A percentile compares a stretch with the other conserved stretches of the same genome.
Evolutionary conservation across 1,139 yeast genomes (phyloP).

Genomic region (Geotrichum reessii): DNA sequence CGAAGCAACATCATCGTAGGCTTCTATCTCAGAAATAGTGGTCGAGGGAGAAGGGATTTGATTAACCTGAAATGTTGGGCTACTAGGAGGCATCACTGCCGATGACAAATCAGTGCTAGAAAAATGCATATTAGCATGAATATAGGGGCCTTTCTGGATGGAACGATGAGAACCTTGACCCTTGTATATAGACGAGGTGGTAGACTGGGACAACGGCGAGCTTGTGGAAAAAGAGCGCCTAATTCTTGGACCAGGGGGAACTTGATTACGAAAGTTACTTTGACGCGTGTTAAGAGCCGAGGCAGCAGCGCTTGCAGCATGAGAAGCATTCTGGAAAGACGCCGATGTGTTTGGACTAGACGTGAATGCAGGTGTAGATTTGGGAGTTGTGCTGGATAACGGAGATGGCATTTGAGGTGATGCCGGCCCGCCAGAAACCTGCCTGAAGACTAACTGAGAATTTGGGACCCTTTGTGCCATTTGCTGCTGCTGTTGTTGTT

Average conservation of each 20-base stretch:
- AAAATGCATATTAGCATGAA: constrained; percentile 8
- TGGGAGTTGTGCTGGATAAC: constrained; percentile 18
- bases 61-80: constrained; percentile 8
- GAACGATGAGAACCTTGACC: neutral
- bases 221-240: constrained; percentile 12
- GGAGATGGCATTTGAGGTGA: constrained; percentile 8
- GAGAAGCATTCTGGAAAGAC: neutral
- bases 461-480: neutral
- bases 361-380: constrained; percentile 25
- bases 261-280: constrained; percentile 6
- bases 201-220: constrained; percentile 8
- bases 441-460: neutral
- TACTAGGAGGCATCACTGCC: constrained; percentile 10
- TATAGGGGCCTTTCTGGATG: neutral
- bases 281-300: constrained; percentile 18
- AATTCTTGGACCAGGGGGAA: constrained; percentile 8
- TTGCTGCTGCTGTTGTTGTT: constrained; percentile 6
- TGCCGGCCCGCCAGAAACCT: neutral
- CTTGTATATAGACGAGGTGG: constrained; percentile 1
- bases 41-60: constrained; percentile 15
- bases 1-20: constrained; percentile 9
- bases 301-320: constrained; percentile 17
- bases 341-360: neutral
- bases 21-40: constrained; percentile 10
- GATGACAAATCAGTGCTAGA: constrained; percentile 8